These are phyloP conservation scores for Pezizomycotina sp. DNA, from an alignment of 2,329 filamentous ascomycete genomes.

Conservation along the genomic window DNA sequence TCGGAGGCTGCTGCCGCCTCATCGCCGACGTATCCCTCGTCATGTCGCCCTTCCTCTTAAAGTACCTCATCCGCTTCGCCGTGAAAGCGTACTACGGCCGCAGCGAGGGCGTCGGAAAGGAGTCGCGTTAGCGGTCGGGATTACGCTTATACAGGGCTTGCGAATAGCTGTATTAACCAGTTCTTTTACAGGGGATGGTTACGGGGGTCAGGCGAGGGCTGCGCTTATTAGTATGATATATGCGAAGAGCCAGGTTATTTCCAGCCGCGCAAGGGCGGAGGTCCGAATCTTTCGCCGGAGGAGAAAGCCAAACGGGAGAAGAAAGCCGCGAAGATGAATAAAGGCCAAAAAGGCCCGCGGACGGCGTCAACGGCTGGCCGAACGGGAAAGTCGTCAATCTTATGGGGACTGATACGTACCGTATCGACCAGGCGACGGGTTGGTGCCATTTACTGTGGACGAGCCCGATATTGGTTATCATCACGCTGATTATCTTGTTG, in stretches of 20 bases:
- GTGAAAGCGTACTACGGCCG: conserved; percentile 60
- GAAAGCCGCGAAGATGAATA: conserved; percentile 31
- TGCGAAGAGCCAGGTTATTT: conserved; percentile 80
- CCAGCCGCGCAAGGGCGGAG: conserved; percentile 77
- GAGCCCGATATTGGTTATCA: conserved; percentile 56
- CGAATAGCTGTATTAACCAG: conserved; percentile 70
- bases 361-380: conserved; percentile 63
- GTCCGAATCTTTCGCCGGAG: conserved; percentile 36
- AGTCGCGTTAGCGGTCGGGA: conserved; percentile 66
- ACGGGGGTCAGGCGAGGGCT: conserved; percentile 64
- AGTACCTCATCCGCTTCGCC: conserved; percentile 60
- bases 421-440: conserved; percentile 72
- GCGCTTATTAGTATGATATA: conserved; percentile 77
- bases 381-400: conserved; percentile 84
- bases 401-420: conserved; percentile 91
- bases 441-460: conserved; percentile 90
- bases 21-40: conserved; percentile 57
- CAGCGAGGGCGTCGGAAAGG: too few species aligned
- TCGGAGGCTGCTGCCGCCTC: conserved; percentile 65
- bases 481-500: conserved; percentile 64
- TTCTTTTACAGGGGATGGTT: conserved; percentile 91
- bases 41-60: conserved; percentile 63
- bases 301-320: conserved; percentile 35
- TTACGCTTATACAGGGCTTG: conserved; percentile 67
- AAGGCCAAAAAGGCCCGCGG: conserved; percentile 36